Evolutionary conservation across 208 protist genomes (phyloP), one percentile per base, ranked within the genome.

Genomic region (Wallacemonas collosoma): DNA sequence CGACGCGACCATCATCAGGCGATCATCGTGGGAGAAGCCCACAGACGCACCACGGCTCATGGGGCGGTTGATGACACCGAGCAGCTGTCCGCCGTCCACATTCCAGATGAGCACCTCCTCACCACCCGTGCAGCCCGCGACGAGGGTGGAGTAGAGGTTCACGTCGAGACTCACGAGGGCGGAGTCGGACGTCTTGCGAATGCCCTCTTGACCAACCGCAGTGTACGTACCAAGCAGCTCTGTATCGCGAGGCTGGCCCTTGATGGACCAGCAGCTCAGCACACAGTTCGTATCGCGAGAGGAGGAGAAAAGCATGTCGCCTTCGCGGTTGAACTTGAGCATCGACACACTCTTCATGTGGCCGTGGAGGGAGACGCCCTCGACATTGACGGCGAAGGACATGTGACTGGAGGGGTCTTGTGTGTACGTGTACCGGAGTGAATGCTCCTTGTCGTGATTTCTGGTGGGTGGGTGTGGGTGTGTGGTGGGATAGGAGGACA

Each of bases 291-390:
- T 88, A 77, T 99, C 98, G 76, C 98, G 98, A 40, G 93, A 87
- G 38, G 91, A 87, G 26, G 96, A 97, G 79, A 99, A 99, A 36
- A 99, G 80, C 9, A 99, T 82, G 77, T 99, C 98, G 61, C 98
- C 98, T 43, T 99, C 98, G 71, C 85, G 76, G 87, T 99, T 99
- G 84, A 98, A 99, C 81, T 98, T 91, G 57, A 99, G 77, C 81
- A 93, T 90, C 47, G 90, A 92, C 41, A 98, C 91, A 57, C 84
- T 81, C 81, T 96, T 95, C 82, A 89, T 97, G 77, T 97, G 93
- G 63, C 90, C 95, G 70, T 95, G 89, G 12, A 98, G 85, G 51
- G 89, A 82, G 48, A 94, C 65, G 68, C 88, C 88, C 45, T 87
- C 72, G 41, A 88, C 75, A 63, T 88, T 88, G 65, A 88, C 79